Conservation (phyloP, 305 asterid genomes). For the Withania somnifera region DNA sequence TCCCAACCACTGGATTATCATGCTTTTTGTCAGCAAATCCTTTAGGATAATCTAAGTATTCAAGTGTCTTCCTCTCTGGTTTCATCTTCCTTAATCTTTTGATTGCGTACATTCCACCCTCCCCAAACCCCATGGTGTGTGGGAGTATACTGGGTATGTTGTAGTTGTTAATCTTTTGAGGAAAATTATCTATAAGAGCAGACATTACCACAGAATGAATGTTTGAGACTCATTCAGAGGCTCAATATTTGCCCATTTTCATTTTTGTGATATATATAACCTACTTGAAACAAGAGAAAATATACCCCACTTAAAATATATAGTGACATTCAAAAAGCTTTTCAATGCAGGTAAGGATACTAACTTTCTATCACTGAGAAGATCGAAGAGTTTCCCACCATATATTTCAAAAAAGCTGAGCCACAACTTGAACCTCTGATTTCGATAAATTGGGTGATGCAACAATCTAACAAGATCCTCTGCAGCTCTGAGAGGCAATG, state of each 20-base stretch:
- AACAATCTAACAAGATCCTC: slow-evolving; percentile 83
- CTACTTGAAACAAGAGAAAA: neutral
- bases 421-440: slow-evolving; percentile 93
- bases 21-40: too few relatives aligned
- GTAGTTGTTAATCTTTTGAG: neutral
- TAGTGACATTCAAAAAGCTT: neutral
- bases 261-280: neutral
- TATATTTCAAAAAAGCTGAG: slow-evolving; percentile 94
- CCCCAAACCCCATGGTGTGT: too few relatives aligned
- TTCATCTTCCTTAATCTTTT: neutral
- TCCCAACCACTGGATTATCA: too few relatives aligned
- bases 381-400: slow-evolving; percentile 93
- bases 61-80: neutral
- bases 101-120: too few relatives aligned
- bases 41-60: neutral
- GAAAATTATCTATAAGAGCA: neutral
- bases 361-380: slow-evolving; percentile 90
- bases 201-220: neutral
- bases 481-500: slow-evolving; percentile 94
- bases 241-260: neutral
- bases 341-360: slow-evolving; percentile 10
- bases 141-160: too few relatives aligned
- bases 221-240: neutral
- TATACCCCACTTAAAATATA: neutral
- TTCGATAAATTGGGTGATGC: slow-evolving; percentile 80